A percentile compares a stretch with the other conserved stretches of the same genome.
Evolutionary conservation across 164 flowering plant species (phyloP).

Genomic region (Chimonanthus salicifolius): DNA sequence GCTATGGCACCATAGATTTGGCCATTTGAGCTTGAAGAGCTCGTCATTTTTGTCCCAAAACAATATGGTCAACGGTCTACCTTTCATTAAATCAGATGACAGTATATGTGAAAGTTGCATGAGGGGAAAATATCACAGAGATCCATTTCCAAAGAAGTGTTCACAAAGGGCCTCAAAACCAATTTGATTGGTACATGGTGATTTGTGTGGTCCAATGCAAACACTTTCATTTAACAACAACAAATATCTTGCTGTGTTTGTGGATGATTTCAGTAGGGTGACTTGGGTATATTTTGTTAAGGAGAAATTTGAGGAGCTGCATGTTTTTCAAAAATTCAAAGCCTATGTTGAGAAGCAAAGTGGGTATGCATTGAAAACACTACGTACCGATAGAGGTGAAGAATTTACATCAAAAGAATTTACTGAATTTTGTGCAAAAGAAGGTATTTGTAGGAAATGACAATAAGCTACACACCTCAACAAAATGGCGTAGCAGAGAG

Average conservation of each 20-base stretch:
- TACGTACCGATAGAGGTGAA: background rate
- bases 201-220: conserved; percentile 4
- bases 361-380: background rate
- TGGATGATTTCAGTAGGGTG: conserved; percentile 1
- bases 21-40: background rate
- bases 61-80: background rate
- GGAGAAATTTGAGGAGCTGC: background rate
- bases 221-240: background rate
- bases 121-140: background rate
- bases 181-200: background rate
- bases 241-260: background rate
- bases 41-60: background rate
- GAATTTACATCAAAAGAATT: conserved; percentile 2
- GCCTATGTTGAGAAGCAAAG: background rate
- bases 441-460: conserved; percentile 1
- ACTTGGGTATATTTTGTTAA: background rate
- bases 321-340: background rate
- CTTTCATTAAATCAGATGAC: background rate
- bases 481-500: background rate
- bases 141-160: background rate
- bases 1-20: background rate
- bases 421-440: background rate
- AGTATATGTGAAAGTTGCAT: conserved; percentile 3
- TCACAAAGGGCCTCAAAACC: conserved; percentile 1
- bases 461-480: background rate